A percentile compares a stretch with the other conserved stretches of the same genome.
Evolutionary conservation across 495 filamentous ascomycete species (phyloP).

Genomic region (Lasiosphaeria miniovina): DNA sequence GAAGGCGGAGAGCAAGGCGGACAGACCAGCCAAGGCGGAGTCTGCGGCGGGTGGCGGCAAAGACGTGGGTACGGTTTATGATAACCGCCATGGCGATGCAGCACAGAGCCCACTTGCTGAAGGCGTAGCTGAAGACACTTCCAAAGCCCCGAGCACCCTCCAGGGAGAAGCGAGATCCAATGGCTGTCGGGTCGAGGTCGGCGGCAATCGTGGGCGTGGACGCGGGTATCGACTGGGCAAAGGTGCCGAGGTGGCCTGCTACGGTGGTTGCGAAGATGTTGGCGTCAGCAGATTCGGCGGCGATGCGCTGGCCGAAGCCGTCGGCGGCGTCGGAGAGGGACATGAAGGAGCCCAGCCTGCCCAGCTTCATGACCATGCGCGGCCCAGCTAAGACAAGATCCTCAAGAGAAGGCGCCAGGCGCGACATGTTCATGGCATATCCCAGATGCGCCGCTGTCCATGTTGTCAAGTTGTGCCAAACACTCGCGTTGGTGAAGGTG

Average conservation of each 20-base stretch:
- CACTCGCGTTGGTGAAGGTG: slow-evolving; percentile 36
- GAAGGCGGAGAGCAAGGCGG: slow-evolving; percentile 67
- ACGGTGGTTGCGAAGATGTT: slow-evolving; percentile 33
- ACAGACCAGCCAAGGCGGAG: slow-evolving; percentile 67
- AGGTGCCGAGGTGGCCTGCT: slow-evolving; percentile 17
- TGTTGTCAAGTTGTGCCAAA: slow-evolving; percentile 46
- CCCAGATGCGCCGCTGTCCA: slow-evolving; percentile 44
- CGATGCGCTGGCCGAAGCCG: slow-evolving; percentile 56
- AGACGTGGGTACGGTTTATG: slow-evolving; percentile 88
- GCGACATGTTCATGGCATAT: slow-evolving; percentile 41
- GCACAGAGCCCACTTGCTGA: slow-evolving; percentile 87
- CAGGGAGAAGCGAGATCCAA: slow-evolving; percentile 47
- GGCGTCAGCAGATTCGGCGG: slow-evolving; percentile 54
- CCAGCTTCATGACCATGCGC: slow-evolving; percentile 60
- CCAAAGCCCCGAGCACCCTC: slow-evolving; percentile 61
- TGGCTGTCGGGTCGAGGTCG: slow-evolving; percentile 36
- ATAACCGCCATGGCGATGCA: slow-evolving; percentile 83
- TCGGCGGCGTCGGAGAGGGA: slow-evolving; percentile 62
- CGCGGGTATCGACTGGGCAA: slow-evolving; percentile 25
- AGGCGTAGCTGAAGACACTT: slow-evolving; percentile 86
- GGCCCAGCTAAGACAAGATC: slow-evolving; percentile 61
- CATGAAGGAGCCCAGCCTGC: slow-evolving; percentile 56
- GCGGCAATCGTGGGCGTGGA: slow-evolving; percentile 29
- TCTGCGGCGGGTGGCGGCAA: slow-evolving; percentile 79
- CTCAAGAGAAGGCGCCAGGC: slow-evolving; percentile 45